Evolutionary conservation across 2,329 filamentous ascomycete species (phyloP), one percentile per base, ranked within the genome.

Genomic region (Cladosporium velox): DNA sequence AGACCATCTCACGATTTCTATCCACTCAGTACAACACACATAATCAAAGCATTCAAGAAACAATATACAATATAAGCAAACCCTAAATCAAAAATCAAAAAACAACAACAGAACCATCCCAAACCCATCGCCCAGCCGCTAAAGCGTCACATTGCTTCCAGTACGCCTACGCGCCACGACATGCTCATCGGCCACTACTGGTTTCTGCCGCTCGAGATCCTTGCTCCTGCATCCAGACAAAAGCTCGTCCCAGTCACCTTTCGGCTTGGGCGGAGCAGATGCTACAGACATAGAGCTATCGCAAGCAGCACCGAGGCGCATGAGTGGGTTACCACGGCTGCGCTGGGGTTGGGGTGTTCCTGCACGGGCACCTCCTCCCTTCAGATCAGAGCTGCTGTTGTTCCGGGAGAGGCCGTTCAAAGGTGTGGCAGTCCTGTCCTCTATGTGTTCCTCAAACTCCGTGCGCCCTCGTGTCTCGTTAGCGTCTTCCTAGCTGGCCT

Each of bases 401-500:
- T 59, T 59, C 15, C 57, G 54, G 54, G 63, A 59, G 54, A 65
- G 57, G 63, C 63, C 57, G 32, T 60, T 65, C 32, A 60, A 60
- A 34, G 55, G 44, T 21, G 55, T 65, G 64, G 64, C 64, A 59
- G 63, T 66, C 24, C 57, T 61, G 64, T 66, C 64, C 49, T 66
- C 64, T 54, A 57, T 60, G 49, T 66, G 57, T 59, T 59, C 64
- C 57, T 66, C 65, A 61, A 66, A 66, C 65, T 62, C 65, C 65
- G 51, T 54, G 70, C 70, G 67, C 69, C 68, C 58, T 73, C 72
- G 72, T 74, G 67, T 69, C 72, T 70, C 71, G 67, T 72, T 72
- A 73, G 68, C 72, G 70, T 63, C 63, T 70, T 70, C 70, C 69
- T 72, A 78, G 69, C 75, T 77, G 66, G 72, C 71, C 65, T 77